Base-by-base conservation (phyloP, 148 eudicot genomes). In the Rhododendron simsii region DNA sequence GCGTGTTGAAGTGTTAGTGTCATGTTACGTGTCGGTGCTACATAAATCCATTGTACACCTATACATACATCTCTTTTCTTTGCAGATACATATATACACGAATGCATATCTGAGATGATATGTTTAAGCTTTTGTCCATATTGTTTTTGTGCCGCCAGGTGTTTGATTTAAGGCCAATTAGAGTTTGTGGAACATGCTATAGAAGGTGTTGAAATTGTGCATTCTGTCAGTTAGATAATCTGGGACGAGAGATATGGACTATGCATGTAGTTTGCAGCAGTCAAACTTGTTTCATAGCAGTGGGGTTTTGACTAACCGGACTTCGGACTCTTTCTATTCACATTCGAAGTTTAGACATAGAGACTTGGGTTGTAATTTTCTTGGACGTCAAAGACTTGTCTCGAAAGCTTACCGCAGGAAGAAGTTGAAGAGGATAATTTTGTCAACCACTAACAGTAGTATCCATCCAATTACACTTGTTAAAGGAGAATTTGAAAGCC, bases 231-330 rank as follows among this genome's bases (percentile, higher is more conserved):
- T 50, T 65, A 71, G 44, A 57, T 61, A 61, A 47, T n/a, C 23
- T 28, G 7, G 28, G 83, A 75, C 37, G 1, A 48, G 83, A 75
- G 86, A 35, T 78, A 93, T 96, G 98, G 96, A 96, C 16, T 78
- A 89, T 71, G 89, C 91, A 21, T 93, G 89, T 91, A 87, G 93
- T 91, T 88, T 96, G n/a, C n/a, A 86, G 86, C 96, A 89, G 85
- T 90, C 95, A 20, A 89, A 81, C 89, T 84, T 91, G 82, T 78
- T 89, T 48, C 77, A 84, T 85, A 92, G 92, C 80, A 78, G 86
- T 82, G 91, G 93, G 78, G 86, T 84, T 39, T 83, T 88, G 79
- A 74, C 93, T 73, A 85, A 76, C 86, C 84, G 90, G 51, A 82
- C 83, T 78, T 87, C 83, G 39, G 93, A 87, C 51, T 45, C 81